Evolutionary conservation across 768 basidiomycete species (phyloP), one percentile per base, ranked within the genome.

Genomic region (Tulasnella sp.): DNA sequence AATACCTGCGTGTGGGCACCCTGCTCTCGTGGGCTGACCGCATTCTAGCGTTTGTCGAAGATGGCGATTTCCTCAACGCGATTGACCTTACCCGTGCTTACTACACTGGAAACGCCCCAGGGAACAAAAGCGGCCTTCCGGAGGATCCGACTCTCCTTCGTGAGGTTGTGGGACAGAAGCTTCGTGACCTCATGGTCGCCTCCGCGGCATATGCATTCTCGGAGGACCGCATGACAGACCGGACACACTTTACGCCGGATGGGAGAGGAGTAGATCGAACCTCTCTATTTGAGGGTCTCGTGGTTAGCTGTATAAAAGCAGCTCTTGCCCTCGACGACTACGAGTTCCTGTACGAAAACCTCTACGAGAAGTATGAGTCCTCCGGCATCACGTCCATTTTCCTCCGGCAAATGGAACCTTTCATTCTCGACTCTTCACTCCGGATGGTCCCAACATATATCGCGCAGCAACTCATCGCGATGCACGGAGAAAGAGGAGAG

Each of bases 21-120:
- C 86, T 99, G 29, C 86, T 96, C 40, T 94, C 95, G 0, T 99
- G 98, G 98, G 95, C 97, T 6, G 98, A 99, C 83, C 90, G 92
- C 67, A 91, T 99, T 32, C 86, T 99, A 67, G 87, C 90, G 0
- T 89, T 91, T 70, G 95, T 99, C 37, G 89, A 94, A 82, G 87
- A 88, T 13, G 95, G 96, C 18, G 91, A 98, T 82, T 97, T 98
- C 82, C 87, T 99, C 67, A 89, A 88, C 71, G 97, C 98, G 3
- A 97, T 99, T 79, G 92, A 96, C 75, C 86, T 96, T 32, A 89
- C 94, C 0, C 89, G 93, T 35, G 87, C 89, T 0, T 99, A 96
- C 84, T 95, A 95, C 83, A 85, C 89, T 20, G 91, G 91, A 11
- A 89, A 90, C 48, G 92, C 93, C 2, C 88, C 89, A n/a, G 94